phyloP scores from a whole-genome alignment of 108 stramenopile genomes.

The Epipyxis sp. region DNA sequence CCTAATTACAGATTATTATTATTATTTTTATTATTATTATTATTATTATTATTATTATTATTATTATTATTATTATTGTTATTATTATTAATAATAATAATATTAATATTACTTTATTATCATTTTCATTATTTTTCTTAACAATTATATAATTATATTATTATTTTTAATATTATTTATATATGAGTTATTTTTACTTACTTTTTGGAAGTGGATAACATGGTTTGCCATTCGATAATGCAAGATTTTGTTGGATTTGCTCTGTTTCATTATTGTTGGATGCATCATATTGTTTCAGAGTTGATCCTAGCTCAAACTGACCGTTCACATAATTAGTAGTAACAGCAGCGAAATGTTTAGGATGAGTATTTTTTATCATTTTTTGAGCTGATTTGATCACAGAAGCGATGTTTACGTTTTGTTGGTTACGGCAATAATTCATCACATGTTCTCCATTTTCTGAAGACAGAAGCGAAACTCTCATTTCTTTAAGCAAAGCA shows the following conservation, averaged over 20 bases:
- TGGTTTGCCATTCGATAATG: conserved; percentile 7
- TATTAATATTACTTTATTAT: too few relatives aligned
- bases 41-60: too few relatives aligned
- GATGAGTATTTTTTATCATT: not conserved
- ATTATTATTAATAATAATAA: too few relatives aligned
- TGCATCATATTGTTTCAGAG: not conserved
- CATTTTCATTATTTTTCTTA: too few relatives aligned
- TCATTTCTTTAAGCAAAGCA: not conserved
- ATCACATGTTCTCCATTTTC: not conserved
- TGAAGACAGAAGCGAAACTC: not conserved
- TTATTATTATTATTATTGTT: too few relatives aligned
- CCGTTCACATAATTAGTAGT: not conserved
- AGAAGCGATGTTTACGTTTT: not conserved
- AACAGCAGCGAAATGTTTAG: not conserved
- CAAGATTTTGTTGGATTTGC: not conserved
- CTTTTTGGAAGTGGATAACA: conserved; percentile 15
- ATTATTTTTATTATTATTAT: too few relatives aligned
- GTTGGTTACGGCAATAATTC: not conserved
- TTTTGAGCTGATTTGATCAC: not conserved
- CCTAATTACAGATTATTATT: too few relatives aligned
- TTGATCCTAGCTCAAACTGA: not conserved
- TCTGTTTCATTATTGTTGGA: not conserved
- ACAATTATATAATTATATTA: too few relatives aligned
- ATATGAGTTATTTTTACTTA: too few relatives aligned
- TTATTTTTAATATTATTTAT: too few relatives aligned